These are phyloP conservation scores for Phytophthora vignae DNA, from an alignment of 352 stramenopile genomes.

Conservation along the genomic window DNA sequence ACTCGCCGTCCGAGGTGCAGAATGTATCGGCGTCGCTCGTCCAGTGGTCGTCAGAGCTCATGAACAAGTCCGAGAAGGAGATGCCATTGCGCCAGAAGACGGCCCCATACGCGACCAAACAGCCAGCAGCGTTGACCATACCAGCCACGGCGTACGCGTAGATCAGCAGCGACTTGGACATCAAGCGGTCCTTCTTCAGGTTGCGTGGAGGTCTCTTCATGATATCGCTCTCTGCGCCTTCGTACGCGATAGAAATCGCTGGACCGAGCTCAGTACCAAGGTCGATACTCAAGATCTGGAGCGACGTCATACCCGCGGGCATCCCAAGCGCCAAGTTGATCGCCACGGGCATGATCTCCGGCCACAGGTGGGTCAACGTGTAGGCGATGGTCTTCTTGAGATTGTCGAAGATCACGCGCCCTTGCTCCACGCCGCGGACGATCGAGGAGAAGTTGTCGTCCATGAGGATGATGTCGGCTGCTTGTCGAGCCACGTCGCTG, in stretches of 20 bases:
- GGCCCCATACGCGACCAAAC: conserved; percentile 41
- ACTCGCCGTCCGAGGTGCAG: conserved; percentile 35
- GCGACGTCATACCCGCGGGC: conserved; percentile 81
- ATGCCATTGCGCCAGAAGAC: conserved; percentile 52
- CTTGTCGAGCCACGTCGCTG: conserved; percentile 92
- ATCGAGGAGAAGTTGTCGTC: conserved; percentile 97
- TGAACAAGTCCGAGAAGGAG: conserved; percentile 50
- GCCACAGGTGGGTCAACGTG: conserved; percentile 89
- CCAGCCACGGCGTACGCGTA: conserved; percentile 89
- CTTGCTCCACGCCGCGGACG: conserved; percentile 75
- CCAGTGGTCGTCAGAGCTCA: conserved; percentile 49
- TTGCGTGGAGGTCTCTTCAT: conserved; percentile 81
- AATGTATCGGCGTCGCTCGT: conserved; percentile 24
- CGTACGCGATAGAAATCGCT: conserved; percentile 91
- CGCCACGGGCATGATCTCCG: conserved; percentile 73
- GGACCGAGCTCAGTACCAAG: conserved; percentile 90
- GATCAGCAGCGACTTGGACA: conserved; percentile 80
- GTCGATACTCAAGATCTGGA: conserved; percentile 92
- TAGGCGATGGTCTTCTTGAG: conserved; percentile 95
- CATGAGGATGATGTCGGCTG: conserved; percentile 95
- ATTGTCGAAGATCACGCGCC: conserved; percentile 84
- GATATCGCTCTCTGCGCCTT: conserved; percentile 78
- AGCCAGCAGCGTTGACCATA: conserved; percentile 71
- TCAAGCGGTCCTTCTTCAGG: conserved; percentile 75
- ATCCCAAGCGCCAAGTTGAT: conserved; percentile 85